phyloP scores from a whole-genome alignment of 768 basidiomycete genomes.

The Russula ochroleuca region DNA sequence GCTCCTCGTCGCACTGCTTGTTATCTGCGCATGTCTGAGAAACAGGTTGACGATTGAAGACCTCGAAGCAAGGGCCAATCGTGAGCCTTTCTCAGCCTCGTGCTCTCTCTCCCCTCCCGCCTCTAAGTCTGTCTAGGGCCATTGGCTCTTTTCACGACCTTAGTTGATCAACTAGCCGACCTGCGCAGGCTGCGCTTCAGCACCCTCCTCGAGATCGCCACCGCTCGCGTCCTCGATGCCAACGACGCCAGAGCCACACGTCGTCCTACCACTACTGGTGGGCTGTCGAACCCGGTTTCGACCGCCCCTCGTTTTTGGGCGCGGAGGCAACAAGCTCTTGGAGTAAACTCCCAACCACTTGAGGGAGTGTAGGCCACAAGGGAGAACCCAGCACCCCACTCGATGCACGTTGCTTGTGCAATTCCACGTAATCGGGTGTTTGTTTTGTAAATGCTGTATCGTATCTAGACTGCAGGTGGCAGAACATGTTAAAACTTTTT shows the following conservation, averaged over 20 bases:
- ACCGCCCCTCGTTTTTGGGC: background rate
- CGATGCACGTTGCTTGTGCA: too few relatives aligned
- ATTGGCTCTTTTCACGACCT: background rate
- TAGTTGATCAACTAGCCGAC: background rate
- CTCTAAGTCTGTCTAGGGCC: background rate
- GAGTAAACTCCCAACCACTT: too few relatives aligned
- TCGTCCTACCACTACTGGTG: background rate
- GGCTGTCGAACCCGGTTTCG: background rate
- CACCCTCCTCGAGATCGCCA: background rate
- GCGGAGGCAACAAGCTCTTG: background rate
- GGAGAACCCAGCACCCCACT: too few relatives aligned
- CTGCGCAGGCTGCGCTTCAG: background rate
- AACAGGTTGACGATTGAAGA: background rate
- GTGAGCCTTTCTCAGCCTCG: background rate
- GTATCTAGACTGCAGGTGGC: too few relatives aligned
- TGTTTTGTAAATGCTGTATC: too few relatives aligned
- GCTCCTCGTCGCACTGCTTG: background rate
- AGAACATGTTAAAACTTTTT: too few relatives aligned
- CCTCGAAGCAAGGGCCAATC: background rate
- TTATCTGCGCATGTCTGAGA: background rate
- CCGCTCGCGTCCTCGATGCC: background rate
- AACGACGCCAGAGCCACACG: background rate
- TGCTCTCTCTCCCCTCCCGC: background rate
- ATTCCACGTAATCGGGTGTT: too few relatives aligned
- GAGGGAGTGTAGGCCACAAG: too few relatives aligned